Evolutionary conservation across 805 yeast genomes (phyloP), one percentile per base, ranked within the genome.

Genomic region (Yamadazyma paraphyllophila): DNA sequence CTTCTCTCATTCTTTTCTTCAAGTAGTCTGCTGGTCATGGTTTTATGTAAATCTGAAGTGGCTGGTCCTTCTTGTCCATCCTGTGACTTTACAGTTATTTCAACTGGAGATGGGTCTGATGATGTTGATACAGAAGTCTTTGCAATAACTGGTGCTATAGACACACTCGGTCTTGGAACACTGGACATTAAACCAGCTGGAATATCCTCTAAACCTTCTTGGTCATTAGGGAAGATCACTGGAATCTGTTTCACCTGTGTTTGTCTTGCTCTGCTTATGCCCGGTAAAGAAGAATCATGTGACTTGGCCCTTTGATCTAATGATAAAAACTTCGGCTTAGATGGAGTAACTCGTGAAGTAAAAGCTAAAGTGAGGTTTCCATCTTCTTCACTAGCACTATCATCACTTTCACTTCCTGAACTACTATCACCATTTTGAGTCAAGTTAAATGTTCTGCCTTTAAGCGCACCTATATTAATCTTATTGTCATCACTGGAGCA

Each of bases 351-450:
- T 49, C 71, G 71, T 3, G 77, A 70, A 2, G 71, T 55, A 50
- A 76, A 72, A 24, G 73, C 74, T 33, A 76, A 59, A 0, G 78
- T 74, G 45, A 75, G 57, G 49, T 74, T 71, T 1, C 69, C 76
- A 39, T 69, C 77, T 29, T 60, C 68, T 14, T 70, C 77, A 27
- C 65, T 65, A 6, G 65, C 74, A 37, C 64, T 59, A 36, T 48
- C 58, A n/a, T 44, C 55, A 26, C 46, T 45, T 13, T 46, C 53
- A 11, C 52, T 55, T 10, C 44, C 51, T 8, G 45, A 39, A 7
- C 36, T 27, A 34, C 49, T 46, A 5, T 41, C 36, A 13, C 34
- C 13, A 27, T 29, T 15, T 12, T 9, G 26, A 6, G 26, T n/a
- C 14, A 32, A 32, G 20, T 40, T 25, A 20, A 40, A 40, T 13